A percentile compares a stretch with the other conserved stretches of the same genome.
phyloP scores from a whole-genome alignment of 176 grass and related monocot species.

The Aegilops bicornis region DNA sequence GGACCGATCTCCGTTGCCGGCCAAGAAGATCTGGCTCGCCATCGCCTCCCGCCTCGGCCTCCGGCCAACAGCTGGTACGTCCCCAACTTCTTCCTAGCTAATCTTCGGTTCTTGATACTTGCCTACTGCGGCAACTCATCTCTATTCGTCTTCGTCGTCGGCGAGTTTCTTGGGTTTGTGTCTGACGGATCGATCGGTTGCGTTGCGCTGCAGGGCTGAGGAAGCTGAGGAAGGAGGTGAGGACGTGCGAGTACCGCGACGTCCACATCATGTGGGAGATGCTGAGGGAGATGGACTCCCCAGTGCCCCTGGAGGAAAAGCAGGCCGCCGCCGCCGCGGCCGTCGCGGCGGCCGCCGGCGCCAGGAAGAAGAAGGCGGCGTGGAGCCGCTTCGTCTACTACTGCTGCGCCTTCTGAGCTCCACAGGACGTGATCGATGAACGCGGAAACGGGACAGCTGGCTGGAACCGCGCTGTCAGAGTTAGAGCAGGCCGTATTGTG shows the following conservation, averaged over 20 bases:
- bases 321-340: conserved; percentile 34
- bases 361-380: conserved; percentile 45
- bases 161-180: neutral
- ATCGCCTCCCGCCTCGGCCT: conserved; percentile 47
- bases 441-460: neutral
- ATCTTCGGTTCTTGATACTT: neutral
- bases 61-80: conserved; percentile 52
- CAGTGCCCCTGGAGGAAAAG: conserved; percentile 40
- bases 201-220: conserved; percentile 45
- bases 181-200: neutral
- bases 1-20: conserved; percentile 45
- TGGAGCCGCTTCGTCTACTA: conserved; percentile 53
- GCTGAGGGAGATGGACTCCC: conserved; percentile 52
- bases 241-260: conserved; percentile 86
- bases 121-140: neutral
- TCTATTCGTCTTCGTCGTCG: neutral
- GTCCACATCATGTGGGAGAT: conserved; percentile 93
- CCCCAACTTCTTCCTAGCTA: neutral
- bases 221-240: conserved; percentile 87
- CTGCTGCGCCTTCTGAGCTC: conserved; percentile 61
- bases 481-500: neutral
- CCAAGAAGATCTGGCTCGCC: conserved; percentile 62
- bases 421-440: neutral
- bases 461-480: neutral
- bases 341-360: conserved; percentile 36